Conservation (phyloP, 257 asterid genomes). For the Ligustrum vulgare region DNA sequence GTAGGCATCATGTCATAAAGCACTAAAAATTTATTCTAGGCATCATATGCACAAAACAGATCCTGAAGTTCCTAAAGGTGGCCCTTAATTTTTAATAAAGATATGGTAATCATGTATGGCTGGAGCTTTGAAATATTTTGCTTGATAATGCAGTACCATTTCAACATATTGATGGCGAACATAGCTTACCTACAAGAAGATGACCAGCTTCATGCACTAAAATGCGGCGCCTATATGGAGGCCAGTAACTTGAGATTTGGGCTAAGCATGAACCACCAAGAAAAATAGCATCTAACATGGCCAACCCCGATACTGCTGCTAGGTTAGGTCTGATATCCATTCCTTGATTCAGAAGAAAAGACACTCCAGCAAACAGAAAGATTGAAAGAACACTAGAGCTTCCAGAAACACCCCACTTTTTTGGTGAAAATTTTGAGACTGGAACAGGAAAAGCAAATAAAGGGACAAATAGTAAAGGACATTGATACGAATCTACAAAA, state of each 20-base stretch:
- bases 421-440: slow-evolving; percentile 89
- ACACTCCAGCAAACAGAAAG: slow-evolving; percentile 60
- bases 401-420: slow-evolving; percentile 97
- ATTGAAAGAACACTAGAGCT: slow-evolving; percentile 65
- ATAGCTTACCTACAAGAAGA: slow-evolving; percentile 77
- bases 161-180: not conserved
- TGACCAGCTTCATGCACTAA: slow-evolving; percentile 98
- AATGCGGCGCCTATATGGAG: slow-evolving; percentile 89
- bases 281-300: slow-evolving; percentile 69
- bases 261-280: slow-evolving; percentile 95
- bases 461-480: slow-evolving; percentile 7
- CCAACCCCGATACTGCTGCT: slow-evolving; percentile 66
- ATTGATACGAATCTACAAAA: not conserved
- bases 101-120: not conserved
- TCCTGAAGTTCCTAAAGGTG: not conserved
- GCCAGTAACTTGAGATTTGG: slow-evolving; percentile 92
- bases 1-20: slow-evolving; percentile 4
- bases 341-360: slow-evolving; percentile 78
- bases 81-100: slow-evolving; percentile 13
- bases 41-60: not conserved
- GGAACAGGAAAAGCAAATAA: slow-evolving; percentile 31
- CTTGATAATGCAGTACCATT: not conserved
- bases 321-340: slow-evolving; percentile 87
- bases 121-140: slow-evolving; percentile 8
- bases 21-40: slow-evolving; percentile 1